These are phyloP conservation scores for Allantophomopsis cytisporea DNA, from an alignment of 2,329 filamentous ascomycete genomes.

Conservation along the genomic window DNA sequence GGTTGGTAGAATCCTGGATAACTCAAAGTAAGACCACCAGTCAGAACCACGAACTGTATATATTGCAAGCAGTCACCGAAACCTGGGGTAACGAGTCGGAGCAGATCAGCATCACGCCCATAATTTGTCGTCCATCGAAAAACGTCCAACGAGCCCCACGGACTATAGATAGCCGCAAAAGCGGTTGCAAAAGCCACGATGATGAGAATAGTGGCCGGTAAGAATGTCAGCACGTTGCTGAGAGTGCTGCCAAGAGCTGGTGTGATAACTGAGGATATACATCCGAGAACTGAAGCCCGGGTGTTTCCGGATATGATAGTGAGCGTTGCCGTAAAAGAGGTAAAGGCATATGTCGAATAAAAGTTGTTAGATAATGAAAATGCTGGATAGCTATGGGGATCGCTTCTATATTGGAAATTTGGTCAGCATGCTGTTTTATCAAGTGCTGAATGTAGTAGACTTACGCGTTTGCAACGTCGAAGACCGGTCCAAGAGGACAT, in stretches of 20 bases:
- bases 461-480: slow-evolving; percentile 24
- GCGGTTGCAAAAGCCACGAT: slow-evolving; percentile 73
- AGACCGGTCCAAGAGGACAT: slow-evolving; percentile 68
- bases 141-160: slow-evolving; percentile 82
- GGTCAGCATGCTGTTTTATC: background rate
- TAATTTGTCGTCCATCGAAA: slow-evolving; percentile 99
- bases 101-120: slow-evolving; percentile 79
- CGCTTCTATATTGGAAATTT: slow-evolving; percentile 14
- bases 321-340: slow-evolving; percentile 64
- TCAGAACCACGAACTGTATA: slow-evolving; percentile 82
- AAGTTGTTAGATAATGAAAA: slow-evolving; percentile 66
- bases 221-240: slow-evolving; percentile 54
- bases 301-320: slow-evolving; percentile 62
- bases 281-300: slow-evolving; percentile 53
- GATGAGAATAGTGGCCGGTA: slow-evolving; percentile 67
- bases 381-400: slow-evolving; percentile 44
- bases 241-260: slow-evolving; percentile 64
- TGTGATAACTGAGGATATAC: slow-evolving; percentile 70
- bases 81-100: slow-evolving; percentile 85
- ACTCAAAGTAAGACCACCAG: slow-evolving; percentile 71
- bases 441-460: background rate
- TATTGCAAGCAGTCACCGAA: slow-evolving; percentile 97
- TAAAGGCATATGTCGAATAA: slow-evolving; percentile 72
- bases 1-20: slow-evolving; percentile 96
- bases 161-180: slow-evolving; percentile 76